Conservation (phyloP, 805 yeast species). For the Ogataea paraovalis region DNA sequence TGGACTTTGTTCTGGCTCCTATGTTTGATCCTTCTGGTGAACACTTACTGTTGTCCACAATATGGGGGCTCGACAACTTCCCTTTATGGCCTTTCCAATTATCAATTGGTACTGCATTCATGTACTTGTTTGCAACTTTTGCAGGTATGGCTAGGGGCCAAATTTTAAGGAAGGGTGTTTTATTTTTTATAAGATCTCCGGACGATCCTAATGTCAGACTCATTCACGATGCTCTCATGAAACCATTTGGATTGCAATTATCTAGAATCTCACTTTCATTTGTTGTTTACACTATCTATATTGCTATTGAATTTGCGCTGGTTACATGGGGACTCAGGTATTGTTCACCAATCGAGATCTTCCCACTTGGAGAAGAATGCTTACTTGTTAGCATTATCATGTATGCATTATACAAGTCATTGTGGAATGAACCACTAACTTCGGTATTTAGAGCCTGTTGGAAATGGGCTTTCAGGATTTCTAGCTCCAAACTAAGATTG, state of each 20-base stretch:
- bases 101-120: constrained; percentile 75
- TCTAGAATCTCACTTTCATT: constrained; percentile 71
- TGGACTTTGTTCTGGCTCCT: constrained; percentile 69
- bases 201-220: constrained; percentile 89
- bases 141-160: constrained; percentile 75
- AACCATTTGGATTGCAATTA: constrained; percentile 69
- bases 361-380: constrained; percentile 19
- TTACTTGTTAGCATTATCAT: neutral
- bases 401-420: neutral
- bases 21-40: constrained; percentile 31
- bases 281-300: constrained; percentile 67
- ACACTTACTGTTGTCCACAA: constrained; percentile 1
- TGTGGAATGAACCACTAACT: constrained; percentile 24
- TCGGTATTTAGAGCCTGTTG: constrained; percentile 37
- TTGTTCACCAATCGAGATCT: constrained; percentile 27
- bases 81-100: constrained; percentile 29
- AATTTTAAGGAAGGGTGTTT: constrained; percentile 81
- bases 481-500: constrained; percentile 57
- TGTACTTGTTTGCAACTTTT: constrained; percentile 82
- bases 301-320: constrained; percentile 69
- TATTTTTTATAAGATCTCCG: constrained; percentile 88
- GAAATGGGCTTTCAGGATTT: constrained; percentile 52
- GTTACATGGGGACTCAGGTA: constrained; percentile 49
- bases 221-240: constrained; percentile 79
- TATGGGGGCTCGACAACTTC: constrained; percentile 1